These are phyloP conservation scores for Ambrosia artemisiifolia DNA, from an alignment of 129 eudicot species.

Conservation along the genomic window DNA sequence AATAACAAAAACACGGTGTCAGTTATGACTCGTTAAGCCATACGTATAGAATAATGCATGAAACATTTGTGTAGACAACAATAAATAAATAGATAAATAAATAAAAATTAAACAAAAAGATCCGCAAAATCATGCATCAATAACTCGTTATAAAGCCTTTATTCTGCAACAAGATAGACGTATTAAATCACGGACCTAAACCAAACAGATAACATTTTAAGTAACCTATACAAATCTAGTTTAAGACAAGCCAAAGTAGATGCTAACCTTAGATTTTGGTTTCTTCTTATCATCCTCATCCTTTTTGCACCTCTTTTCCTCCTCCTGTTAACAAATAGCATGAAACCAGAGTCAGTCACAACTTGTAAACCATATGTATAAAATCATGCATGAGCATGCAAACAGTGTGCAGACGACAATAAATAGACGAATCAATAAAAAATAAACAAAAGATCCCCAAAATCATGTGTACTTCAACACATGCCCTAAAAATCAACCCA, in stretches of 20 bases:
- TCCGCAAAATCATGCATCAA: too few species aligned
- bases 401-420: not conserved
- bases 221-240: not conserved
- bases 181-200: not conserved
- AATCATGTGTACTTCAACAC: not conserved
- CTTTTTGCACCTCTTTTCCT: slow-evolving; percentile 19
- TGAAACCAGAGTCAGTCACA: not conserved
- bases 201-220: not conserved
- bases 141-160: too few species aligned
- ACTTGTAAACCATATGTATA: not conserved
- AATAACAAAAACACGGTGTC: not conserved
- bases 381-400: not conserved
- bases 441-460: not conserved
- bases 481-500: not conserved
- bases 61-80: not conserved
- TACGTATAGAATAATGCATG: not conserved
- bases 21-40: not conserved
- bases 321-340: slow-evolving; percentile 14
- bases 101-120: not conserved
- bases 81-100: not conserved
- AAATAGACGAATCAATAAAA: not conserved
- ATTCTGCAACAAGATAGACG: too few species aligned
- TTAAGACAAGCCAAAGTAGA: not conserved
- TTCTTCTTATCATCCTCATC: slow-evolving; percentile 15
- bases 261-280: slow-evolving; percentile 14